These are phyloP conservation scores for Avena atlantica DNA, from an alignment of 176 grass and related monocot genomes.

Conservation along the genomic window DNA sequence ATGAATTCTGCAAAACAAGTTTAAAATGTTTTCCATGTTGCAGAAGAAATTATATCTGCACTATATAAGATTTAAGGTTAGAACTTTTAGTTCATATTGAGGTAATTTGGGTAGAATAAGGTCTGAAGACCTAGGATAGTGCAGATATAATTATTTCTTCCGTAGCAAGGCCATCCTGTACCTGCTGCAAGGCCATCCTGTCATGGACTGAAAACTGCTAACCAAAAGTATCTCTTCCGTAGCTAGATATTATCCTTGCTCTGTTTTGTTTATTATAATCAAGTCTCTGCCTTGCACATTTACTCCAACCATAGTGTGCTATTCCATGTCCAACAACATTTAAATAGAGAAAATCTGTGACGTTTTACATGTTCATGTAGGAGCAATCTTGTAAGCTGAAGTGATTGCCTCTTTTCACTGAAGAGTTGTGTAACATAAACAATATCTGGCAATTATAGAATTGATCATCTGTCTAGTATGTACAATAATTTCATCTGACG, in stretches of 20 bases:
- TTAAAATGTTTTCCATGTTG: slow-evolving; percentile 12
- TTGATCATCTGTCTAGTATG: slow-evolving; percentile 16
- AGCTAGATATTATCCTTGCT: not conserved
- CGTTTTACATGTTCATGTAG: slow-evolving; percentile 10
- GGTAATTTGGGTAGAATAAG: slow-evolving; percentile 9
- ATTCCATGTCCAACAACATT: not conserved
- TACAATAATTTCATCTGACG: slow-evolving; percentile 32
- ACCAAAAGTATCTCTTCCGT: not conserved
- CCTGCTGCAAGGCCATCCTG: slow-evolving; percentile 13
- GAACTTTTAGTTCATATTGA: not conserved
- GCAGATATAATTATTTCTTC: no score
- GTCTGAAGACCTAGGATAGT: slow-evolving; percentile 16
- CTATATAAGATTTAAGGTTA: slow-evolving; percentile 14
- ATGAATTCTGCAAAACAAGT: slow-evolving; percentile 12
- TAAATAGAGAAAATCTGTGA: not conserved
- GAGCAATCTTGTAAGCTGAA: slow-evolving; percentile 16
- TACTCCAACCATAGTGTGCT: not conserved
- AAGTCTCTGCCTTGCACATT: slow-evolving; percentile 2
- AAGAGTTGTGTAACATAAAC: not conserved
- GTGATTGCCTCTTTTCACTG: not conserved
- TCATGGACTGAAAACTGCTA: not conserved
- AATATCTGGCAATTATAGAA: not conserved
- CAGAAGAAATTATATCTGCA: slow-evolving; percentile 17
- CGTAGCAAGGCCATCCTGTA: no score
- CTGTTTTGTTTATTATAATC: not conserved